Conservation (phyloP, 176 grass and related monocot genomes). For the Panicum miliaceum region DNA sequence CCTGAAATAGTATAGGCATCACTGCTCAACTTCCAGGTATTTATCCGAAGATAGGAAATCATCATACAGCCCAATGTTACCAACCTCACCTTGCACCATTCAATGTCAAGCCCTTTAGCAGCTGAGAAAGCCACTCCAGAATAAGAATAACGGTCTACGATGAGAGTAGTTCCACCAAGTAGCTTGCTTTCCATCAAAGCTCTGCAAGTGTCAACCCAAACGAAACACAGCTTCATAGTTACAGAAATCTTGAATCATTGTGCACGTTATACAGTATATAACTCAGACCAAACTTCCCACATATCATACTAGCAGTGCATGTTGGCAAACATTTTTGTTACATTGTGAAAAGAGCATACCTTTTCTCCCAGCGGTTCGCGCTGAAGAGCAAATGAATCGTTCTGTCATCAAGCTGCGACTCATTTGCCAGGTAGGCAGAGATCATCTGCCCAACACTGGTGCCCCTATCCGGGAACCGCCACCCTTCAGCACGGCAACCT, state of each 20-base stretch:
- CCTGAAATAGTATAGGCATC: conserved; percentile 40
- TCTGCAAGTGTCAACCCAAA: conserved; percentile 43
- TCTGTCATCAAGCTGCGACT: conserved; percentile 85
- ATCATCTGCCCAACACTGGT: conserved; percentile 82
- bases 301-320: background rate
- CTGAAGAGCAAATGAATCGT: conserved; percentile 87
- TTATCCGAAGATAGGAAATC: background rate
- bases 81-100: conserved; percentile 72
- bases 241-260: conserved; percentile 1
- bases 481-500: conserved; percentile 63
- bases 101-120: conserved; percentile 70
- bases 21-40: conserved; percentile 28
- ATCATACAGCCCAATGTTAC: background rate
- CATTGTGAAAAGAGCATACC: conserved; percentile 38
- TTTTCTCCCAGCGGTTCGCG: conserved; percentile 95
- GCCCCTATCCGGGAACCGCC: conserved; percentile 76
- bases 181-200: conserved; percentile 85
- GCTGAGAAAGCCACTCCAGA: conserved; percentile 77
- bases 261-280: background rate
- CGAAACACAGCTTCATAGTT: conserved; percentile 28
- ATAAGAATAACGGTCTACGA: conserved; percentile 76
- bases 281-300: background rate
- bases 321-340: background rate
- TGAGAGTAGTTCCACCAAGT: conserved; percentile 69
- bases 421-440: conserved; percentile 77